phyloP scores from a whole-genome alignment of 2,329 filamentous ascomycete species.

The Neopestalotiopsis sp. region DNA sequence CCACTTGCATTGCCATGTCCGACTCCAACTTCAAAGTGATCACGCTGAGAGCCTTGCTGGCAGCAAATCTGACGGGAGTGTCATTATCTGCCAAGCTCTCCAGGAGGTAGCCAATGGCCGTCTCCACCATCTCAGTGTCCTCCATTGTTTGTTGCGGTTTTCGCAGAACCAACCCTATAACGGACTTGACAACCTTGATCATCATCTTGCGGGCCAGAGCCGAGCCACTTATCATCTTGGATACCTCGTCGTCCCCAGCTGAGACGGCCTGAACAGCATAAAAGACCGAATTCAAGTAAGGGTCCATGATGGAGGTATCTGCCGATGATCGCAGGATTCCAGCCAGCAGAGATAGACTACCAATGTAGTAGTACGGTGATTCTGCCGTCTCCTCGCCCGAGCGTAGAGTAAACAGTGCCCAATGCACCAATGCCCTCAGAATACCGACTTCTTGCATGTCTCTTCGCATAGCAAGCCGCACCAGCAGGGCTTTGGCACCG shows the following conservation, averaged over 20 bases:
- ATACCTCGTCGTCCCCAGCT: slow-evolving; percentile 52
- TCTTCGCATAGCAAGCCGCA: slow-evolving; percentile 79
- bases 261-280: slow-evolving; percentile 65
- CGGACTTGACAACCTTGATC: slow-evolving; percentile 83
- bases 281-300: slow-evolving; percentile 71
- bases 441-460: slow-evolving; percentile 87
- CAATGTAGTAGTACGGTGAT: slow-evolving; percentile 78
- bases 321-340: slow-evolving; percentile 73
- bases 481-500: slow-evolving; percentile 82
- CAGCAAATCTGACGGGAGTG: slow-evolving; percentile 86
- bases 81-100: slow-evolving; percentile 84
- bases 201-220: slow-evolving; percentile 82
- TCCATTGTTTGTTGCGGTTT: slow-evolving; percentile 48
- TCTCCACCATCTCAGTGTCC: slow-evolving; percentile 70
- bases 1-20: slow-evolving; percentile 84
- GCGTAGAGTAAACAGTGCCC: slow-evolving; percentile 70
- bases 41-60: slow-evolving; percentile 90
- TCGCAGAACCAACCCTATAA: slow-evolving; percentile 70
- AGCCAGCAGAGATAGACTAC: slow-evolving; percentile 79
- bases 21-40: slow-evolving; percentile 80
- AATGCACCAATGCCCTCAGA: slow-evolving; percentile 69
- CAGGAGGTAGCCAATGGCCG: slow-evolving; percentile 81
- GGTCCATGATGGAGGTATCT: slow-evolving; percentile 76
- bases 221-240: slow-evolving; percentile 67
- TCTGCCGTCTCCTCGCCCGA: slow-evolving; percentile 43